phyloP scores from a whole-genome alignment of 2,329 filamentous ascomycete species.

The Penicillium sp. region DNA sequence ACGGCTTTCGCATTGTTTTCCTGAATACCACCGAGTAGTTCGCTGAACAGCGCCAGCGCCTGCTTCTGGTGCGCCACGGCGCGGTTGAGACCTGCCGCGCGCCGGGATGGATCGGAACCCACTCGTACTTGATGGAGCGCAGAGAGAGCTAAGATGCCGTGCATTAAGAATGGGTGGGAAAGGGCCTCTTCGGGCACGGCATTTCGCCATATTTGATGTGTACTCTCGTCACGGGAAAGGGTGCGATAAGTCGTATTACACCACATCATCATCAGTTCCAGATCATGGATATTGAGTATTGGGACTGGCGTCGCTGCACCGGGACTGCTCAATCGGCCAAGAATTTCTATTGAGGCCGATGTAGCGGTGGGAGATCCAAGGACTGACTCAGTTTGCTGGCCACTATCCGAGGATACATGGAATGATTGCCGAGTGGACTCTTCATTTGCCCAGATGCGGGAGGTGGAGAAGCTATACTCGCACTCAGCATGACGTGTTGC shows the following conservation, averaged over 20 bases:
- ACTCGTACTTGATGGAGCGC: conserved; percentile 36
- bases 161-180: conserved; percentile 37
- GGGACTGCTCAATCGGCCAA: conserved; percentile 21
- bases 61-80: conserved; percentile 39
- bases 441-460: conserved; percentile 35
- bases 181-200: conserved; percentile 35
- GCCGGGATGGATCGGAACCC: conserved; percentile 22
- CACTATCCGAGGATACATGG: conserved; percentile 20
- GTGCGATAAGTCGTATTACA: conserved; percentile 35
- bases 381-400: conserved; percentile 13
- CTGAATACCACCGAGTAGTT: conserved; percentile 32
- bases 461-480: conserved; percentile 33
- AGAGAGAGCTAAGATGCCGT: conserved; percentile 36
- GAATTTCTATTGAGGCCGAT: conserved; percentile 26
- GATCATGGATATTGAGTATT: conserved; percentile 46
- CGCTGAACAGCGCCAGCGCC: conserved; percentile 35
- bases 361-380: conserved; percentile 13
- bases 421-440: conserved; percentile 18
- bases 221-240: conserved; percentile 29
- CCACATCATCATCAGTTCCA: conserved; percentile 46
- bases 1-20: conserved; percentile 40
- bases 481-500: conserved; percentile 32
- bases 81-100: conserved; percentile 33
- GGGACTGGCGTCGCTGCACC: conserved; percentile 14
- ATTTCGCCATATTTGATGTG: conserved; percentile 35